Evolutionary conservation across 2,329 filamentous ascomycete species (phyloP), one percentile per base, ranked within the genome.

Genomic region (Dryadomyces quercus-mongolicae): DNA sequence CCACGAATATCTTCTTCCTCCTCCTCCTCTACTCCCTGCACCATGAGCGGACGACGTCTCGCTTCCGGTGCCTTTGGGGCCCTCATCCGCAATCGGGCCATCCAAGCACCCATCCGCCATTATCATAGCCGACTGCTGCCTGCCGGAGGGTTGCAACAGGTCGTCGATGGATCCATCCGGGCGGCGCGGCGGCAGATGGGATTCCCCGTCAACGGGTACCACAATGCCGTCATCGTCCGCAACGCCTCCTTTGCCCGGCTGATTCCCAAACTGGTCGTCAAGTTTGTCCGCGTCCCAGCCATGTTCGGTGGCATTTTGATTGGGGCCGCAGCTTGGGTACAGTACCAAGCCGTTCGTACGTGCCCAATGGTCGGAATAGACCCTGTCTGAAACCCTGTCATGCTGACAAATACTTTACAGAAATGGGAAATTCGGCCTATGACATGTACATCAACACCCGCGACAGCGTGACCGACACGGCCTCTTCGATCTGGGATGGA

Each of bases 301-400:
- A 85, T 96, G 72, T 91, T 95, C 63, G 93, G 92, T 45, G 90
- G 89, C 45, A 80, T 91, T 49, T 88, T 90, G 64, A 80, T 98
- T 60, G 91, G 88, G 15, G 88, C 87, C 2, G 72, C 94, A 56
- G 90, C 90, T 25, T 98, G 95, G 78, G 73, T 98, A 50, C 93
- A 98, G 67, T 97, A 98, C 67, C 93, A 98, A 70, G 92, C 93
- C 59, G 83, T 85, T 54, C 87, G 87, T 91, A 78, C 59, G 86
- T 48, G 53, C 12, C n/a, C 18, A 38, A 48, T 49, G 40, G 18
- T 2, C 31, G 18, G 1, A 34, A 49, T 1, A n/a, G 12, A 18
- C 18, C 16, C 42, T 18, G 8, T n/a, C 2, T 44, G 12, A 5
- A 3, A 2, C 3, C 42, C 5, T 4, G 25, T 15, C 10, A 12